Evolutionary conservation across 345 rosid genomes (phyloP).

Genomic region (Microcos paniculata): DNA sequence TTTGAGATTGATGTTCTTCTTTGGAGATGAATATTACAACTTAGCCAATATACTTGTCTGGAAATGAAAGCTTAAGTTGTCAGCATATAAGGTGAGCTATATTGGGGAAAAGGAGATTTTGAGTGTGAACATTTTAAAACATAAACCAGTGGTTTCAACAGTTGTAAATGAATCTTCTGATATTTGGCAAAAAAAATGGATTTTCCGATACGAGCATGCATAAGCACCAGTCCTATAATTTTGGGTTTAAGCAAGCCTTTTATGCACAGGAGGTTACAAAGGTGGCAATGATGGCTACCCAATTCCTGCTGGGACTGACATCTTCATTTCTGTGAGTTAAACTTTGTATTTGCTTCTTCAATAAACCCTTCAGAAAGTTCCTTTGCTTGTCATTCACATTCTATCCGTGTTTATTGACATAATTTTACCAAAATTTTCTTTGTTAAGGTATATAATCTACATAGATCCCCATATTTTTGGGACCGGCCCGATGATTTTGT

Average conservation of each 20-base stretch:
- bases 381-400: not conserved
- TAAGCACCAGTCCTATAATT: no score
- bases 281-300: constrained; percentile 73
- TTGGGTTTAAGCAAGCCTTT: constrained; percentile 10
- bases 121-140: not conserved
- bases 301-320: constrained; percentile 85
- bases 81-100: not conserved
- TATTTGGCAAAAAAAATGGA: no score
- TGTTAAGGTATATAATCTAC: constrained; percentile 80
- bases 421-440: not conserved
- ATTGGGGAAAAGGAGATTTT: not conserved
- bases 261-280: constrained; percentile 65
- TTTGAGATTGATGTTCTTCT: not conserved
- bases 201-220: no score
- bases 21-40: not conserved
- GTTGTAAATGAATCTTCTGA: not conserved
- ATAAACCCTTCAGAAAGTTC: not conserved
- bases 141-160: not conserved
- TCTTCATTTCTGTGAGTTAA: constrained; percentile 75
- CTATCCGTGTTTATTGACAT: not conserved
- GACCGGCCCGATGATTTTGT: constrained; percentile 72
- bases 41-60: not conserved
- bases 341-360: not conserved
- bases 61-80: not conserved
- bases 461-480: constrained; percentile 92